Evolutionary conservation across 2,329 filamentous ascomycete genomes (phyloP), one percentile per base, ranked within the genome.

Genomic region (Xylaria sp.): DNA sequence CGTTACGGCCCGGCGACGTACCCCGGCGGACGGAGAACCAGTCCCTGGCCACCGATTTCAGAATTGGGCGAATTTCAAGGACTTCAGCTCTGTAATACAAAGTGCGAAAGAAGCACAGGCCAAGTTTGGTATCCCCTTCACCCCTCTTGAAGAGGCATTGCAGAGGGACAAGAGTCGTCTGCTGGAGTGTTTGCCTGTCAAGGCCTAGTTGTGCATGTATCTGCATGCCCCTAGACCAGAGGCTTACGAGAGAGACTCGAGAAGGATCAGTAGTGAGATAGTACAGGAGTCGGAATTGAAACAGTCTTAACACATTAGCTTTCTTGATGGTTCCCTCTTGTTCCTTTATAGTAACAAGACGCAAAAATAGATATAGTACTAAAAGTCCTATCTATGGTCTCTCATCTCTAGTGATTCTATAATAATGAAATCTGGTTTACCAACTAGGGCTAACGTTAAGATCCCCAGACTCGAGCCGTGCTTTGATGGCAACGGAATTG

Each of bases 81-180:
- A 78, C 59, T 65, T 76, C 36, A 65, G 45, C 45, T 28, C n/a
- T 30, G 36, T 59, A 2, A 13, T 56, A 9, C 60, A 32, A 1
- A 53, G n/a, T n/a, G 68, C 73, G 18, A 69, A 72, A 36, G 69
- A 70, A 8, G 70, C 72, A 5, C 66, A 71, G 34, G 68, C 65
- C 5, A 76, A 74, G 66, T 78, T 76, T n/a, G 78, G 75, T 0
- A 78, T 78, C 9, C 64, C 73, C 0, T 73, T 78, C 25, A 77
- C 74, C 23, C 72, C 77, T 0, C 55, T 79, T 7, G 75, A 79
- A 57, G 62, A 41, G 7, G 69, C 70, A 36, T 55, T 79, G 50
- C 60, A 59, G 60, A 70, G 73, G 58, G 76, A 77, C 9, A 76
- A 72, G 70, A 69, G 36, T 56, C 46, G n/a, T 23, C 62, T 75